Base-by-base conservation (phyloP, 2,329 filamentous ascomycete species). In the Diplocarpon mali region DNA sequence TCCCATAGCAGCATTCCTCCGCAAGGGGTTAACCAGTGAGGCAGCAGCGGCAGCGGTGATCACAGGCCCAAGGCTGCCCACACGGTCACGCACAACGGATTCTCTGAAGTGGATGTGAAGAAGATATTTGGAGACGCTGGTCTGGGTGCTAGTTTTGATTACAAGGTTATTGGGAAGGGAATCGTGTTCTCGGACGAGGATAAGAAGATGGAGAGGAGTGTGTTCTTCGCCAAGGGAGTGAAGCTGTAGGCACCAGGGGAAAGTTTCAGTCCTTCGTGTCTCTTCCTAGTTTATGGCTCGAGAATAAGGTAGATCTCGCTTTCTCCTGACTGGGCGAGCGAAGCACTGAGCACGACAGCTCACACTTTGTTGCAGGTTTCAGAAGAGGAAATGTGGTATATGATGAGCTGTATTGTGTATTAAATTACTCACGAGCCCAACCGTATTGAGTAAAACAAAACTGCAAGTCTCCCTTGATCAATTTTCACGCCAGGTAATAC, bases 81-180 rank as follows among this genome's bases (percentile, higher is more conserved):
- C 30, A 81, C 78, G 0, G 71, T 88, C 15, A 73, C 72, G 28
- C 78, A 82, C 42, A 69, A 78, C 49, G 82, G 83, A 0, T 88
- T 89, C 61, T 71, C 69, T 1, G 65, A 75, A 58, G 69, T 72
- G 10, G 67, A 73, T 24, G 73, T 86, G 41, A 69, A 66, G 55
- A 61, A 64, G 16, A 71, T 85, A 52, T 86, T 85, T 55, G 68
- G 71, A 45, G 65, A 66, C n/a, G 83, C 82, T 0, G 82, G 83
- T 0, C 67, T 71, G 14, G 71, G 65, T 0, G 62, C 63, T 8
- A 68, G 68, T n/a, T 82, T 86, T 56, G 68, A 66, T 9, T 73
- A 83, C 44, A 46, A 49, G 36, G 46, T 51, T 10, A 38, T 60
- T 28, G 59, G 59, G 3, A 58, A 54, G 30, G 57, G 57, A 0